Evolutionary conservation across 129 eudicot genomes (phyloP), one percentile per base, ranked within the genome.

Genomic region (Chrysanthemum lavandulifolium): DNA sequence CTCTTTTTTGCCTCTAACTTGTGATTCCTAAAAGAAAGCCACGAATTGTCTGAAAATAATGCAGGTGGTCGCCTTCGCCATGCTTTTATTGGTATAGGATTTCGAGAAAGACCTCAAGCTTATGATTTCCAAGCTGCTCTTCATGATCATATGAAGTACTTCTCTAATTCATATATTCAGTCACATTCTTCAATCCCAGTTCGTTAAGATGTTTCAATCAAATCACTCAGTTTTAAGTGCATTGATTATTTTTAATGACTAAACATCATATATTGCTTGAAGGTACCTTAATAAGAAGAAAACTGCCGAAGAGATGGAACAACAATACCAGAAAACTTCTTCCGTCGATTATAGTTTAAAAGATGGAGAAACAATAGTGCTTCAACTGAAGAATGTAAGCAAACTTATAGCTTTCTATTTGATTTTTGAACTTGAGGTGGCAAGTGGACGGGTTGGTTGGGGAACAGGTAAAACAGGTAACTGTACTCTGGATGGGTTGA

Each of bases 41-140:
- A 73, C 63, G n/a, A 64, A 2, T 53, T 27, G 9, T 33, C 29
- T 55, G 64, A 55, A 55, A 68, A 43, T 83, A 14, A 31, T 83
- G 73, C 86, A 94, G 98, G 73, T 76, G 99, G 99, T 1, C 94
- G 97, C 31, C 91, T 82, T 81, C 94, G 97, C 43, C 99, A 95
- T 83, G 99, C 99, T 72, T 95, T 95, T 81, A 89, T 95, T 53
- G 99, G 99, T 49, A 76, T 95, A 21, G 99, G 99, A 31, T 95
- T 95, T 79, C 91, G 99, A 82, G 99, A 95, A 79, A 88, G 99
- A 69, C 73, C 99, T 47, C 86, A 90, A 82, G 97, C 99, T 47
- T 95, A 95, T 67, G 99, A 95, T 83, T 95, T 95, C 73, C 97
- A 95, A 86, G 99, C 99, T 65, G 99, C 99, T 43, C 96, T 95